These are phyloP conservation scores for Colletotrichum destructivum DNA, from an alignment of 2,329 filamentous ascomycete genomes.

Conservation along the genomic window DNA sequence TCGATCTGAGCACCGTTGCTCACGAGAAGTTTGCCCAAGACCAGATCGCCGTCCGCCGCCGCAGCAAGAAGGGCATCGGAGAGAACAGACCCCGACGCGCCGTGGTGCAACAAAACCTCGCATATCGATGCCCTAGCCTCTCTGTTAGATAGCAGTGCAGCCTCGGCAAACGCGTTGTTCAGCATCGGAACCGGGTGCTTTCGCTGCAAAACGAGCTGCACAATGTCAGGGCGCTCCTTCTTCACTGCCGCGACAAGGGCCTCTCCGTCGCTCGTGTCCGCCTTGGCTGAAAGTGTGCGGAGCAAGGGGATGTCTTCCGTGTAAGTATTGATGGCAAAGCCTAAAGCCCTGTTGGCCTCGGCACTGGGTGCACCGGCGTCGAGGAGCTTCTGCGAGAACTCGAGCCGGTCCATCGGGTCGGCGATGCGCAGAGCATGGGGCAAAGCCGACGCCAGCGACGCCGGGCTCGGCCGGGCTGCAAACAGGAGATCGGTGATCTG, in stretches of 20 bases:
- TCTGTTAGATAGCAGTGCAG: constrained; percentile 58
- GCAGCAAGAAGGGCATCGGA: constrained; percentile 67
- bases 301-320: constrained; percentile 66
- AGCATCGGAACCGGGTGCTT: constrained; percentile 58
- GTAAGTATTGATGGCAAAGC: constrained; percentile 64
- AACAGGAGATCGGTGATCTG: constrained; percentile 67
- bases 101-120: constrained; percentile 60
- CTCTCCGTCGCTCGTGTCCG: constrained; percentile 66
- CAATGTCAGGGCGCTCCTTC: constrained; percentile 60
- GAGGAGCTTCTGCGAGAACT: constrained; percentile 65
- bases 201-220: constrained; percentile 61
- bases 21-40: constrained; percentile 66
- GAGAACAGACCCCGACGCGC: constrained; percentile 61
- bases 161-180: constrained; percentile 59
- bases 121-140: constrained; percentile 60
- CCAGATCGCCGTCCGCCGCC: constrained; percentile 67
- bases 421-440: constrained; percentile 67
- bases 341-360: constrained; percentile 67
- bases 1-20: constrained; percentile 66
- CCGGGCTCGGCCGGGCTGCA: constrained; percentile 55
- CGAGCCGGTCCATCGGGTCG: constrained; percentile 66
- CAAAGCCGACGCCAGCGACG: constrained; percentile 64
- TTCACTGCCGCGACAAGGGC: constrained; percentile 63
- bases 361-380: constrained; percentile 62
- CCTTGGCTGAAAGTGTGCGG: constrained; percentile 59